These are phyloP conservation scores for Cinchona pubescens DNA, from an alignment of 257 asterid species.

Conservation along the genomic window DNA sequence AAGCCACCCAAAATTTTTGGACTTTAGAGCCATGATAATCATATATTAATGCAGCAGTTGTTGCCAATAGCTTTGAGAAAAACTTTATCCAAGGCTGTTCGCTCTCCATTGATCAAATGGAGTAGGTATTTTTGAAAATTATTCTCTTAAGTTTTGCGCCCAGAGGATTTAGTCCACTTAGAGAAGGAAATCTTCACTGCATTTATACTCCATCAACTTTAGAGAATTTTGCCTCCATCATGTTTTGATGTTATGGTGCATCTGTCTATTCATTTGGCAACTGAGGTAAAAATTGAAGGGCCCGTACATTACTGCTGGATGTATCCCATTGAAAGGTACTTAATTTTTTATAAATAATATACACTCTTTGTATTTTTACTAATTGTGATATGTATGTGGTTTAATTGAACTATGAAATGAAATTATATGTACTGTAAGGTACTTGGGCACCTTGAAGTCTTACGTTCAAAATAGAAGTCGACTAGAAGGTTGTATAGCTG, in stretches of 20 bases:
- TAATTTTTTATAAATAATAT: too few species aligned
- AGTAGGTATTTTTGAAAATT: background rate
- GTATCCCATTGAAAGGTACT: background rate
- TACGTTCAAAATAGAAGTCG: constrained; percentile 1
- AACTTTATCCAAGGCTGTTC: background rate
- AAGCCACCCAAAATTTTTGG: background rate
- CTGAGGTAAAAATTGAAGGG: background rate
- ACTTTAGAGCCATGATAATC: background rate
- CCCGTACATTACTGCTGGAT: background rate
- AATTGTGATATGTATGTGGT: too few species aligned
- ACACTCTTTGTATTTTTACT: too few species aligned
- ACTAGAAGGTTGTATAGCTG: background rate
- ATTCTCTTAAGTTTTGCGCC: background rate
- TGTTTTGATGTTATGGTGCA: constrained; percentile 2
- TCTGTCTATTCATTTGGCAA: constrained; percentile 5
- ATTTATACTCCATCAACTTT: background rate
- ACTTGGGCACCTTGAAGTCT: background rate
- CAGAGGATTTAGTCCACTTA: background rate
- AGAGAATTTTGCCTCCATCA: background rate
- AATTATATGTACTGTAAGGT: background rate
- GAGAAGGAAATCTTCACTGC: background rate
- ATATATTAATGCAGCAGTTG: background rate
- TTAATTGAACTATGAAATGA: too few species aligned
- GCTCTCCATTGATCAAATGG: background rate
- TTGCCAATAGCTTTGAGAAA: background rate